Percentiles rank a stretch among this genome's conserved stretches.
These are phyloP conservation scores for Crithidia expoeki DNA, from an alignment of 208 protist genomes.

Conservation along the genomic window DNA sequence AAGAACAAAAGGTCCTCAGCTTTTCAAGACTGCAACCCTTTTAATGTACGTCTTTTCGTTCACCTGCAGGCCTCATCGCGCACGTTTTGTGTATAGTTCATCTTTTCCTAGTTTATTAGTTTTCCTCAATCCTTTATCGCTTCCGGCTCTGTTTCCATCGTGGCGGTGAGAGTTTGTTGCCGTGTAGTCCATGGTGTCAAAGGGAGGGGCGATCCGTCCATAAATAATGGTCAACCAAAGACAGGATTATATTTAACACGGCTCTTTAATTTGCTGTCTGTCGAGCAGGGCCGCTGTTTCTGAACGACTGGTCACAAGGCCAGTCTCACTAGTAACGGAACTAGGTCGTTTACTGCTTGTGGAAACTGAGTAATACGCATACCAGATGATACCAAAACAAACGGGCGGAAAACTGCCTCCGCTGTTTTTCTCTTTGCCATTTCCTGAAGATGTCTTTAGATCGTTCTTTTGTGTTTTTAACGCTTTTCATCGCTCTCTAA, in stretches of 20 bases:
- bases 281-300: no score
- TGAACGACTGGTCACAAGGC: no score
- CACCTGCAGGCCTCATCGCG: background rate
- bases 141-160: background rate
- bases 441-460: background rate
- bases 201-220: background rate
- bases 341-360: no score
- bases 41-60: background rate
- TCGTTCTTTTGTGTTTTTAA: background rate
- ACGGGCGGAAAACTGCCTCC: background rate
- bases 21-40: background rate
- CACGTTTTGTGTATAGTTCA: conserved; percentile 21
- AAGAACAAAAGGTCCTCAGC: background rate
- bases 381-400: no score
- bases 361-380: no score
- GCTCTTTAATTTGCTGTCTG: no score
- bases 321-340: no score
- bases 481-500: background rate
- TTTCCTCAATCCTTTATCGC: conserved; percentile 3
- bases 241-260: background rate
- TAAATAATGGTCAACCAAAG: conserved; percentile 11
- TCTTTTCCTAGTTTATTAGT: background rate
- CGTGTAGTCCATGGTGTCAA: background rate
- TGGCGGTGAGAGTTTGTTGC: background rate
- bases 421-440: background rate